Evolutionary conservation across 495 filamentous ascomycete species (phyloP), one percentile per base, ranked within the genome.

Genomic region (Xylaria intraflava): DNA sequence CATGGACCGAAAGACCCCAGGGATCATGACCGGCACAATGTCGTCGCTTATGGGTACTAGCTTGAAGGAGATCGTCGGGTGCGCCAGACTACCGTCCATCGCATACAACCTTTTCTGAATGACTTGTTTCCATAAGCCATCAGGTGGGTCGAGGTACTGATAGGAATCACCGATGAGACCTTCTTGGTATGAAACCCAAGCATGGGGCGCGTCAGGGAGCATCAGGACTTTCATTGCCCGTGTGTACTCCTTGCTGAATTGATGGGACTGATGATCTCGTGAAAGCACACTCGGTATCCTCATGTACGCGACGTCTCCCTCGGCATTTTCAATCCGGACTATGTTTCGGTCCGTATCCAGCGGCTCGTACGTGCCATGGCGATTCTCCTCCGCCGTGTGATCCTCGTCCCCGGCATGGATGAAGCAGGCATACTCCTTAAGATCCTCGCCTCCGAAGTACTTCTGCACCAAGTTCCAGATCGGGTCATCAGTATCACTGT

Each of bases 291-390:
- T 2, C 8, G 61, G 61, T 1, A 55, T 31, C 10, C 52, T 64
- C 64, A 66, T 64, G 20, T 63, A 65, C 40, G 55, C 52, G 49
- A 62, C 51, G 3, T 53, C 48, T 6, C 46, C 10, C 3, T 27
- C 16, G 1, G 14, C 12, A 43, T 62, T 44, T 55, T 49, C 57
- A 22, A 65, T 16, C 1, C 52, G 49, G n/a, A 65, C 17, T 8
- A 65, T 7, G 17, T 53, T 27, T 26, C 26, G 39, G 8, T 62
- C 62, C 2, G 4, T 31, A n/a, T 4, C 17, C 16, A 17, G 9
- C 11, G 63, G 63, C n/a, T 61, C 29, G 24, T 46, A 63, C 33
- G 10, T 39, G 12, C 6, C 7, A 1, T 58, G 60, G 19, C 41
- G 50, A 14, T 39, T 30, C 10, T 1, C 0, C 8, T 30, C 8